Conservation (phyloP, 805 yeast genomes). For the Wickerhamomyces rabaulensis region DNA sequence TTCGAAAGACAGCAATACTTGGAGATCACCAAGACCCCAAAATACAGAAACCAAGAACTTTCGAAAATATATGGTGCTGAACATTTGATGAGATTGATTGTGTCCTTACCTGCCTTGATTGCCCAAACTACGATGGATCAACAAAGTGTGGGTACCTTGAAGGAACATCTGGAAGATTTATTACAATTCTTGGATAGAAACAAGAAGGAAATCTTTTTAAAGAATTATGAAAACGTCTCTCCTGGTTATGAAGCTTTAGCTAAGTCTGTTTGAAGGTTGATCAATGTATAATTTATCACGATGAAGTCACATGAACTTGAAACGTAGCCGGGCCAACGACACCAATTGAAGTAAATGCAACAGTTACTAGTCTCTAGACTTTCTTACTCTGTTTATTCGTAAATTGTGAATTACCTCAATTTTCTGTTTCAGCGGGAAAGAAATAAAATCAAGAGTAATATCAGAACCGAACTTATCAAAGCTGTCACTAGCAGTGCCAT, state of each 20-base stretch:
- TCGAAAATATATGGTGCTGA: conserved; percentile 69
- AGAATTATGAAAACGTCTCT: conserved; percentile 44
- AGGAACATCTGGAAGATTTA: conserved; percentile 49
- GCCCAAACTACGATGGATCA: conserved; percentile 76
- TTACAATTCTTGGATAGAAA: conserved; percentile 46
- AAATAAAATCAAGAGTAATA: too few relatives aligned
- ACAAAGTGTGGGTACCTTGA: conserved; percentile 54
- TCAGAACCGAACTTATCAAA: too few relatives aligned
- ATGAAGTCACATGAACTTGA: too few relatives aligned
- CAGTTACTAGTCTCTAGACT: too few relatives aligned
- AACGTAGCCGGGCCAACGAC: too few relatives aligned
- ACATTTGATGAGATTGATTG: conserved; percentile 73
- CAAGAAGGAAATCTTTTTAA: conserved; percentile 30
- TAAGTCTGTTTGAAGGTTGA: conserved; percentile 12
- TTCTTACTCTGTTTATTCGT: too few relatives aligned
- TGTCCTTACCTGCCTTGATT: conserved; percentile 78
- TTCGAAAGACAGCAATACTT: conserved; percentile 74
- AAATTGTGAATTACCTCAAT: too few relatives aligned
- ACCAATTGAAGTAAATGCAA: too few relatives aligned
- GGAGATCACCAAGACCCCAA: conserved; percentile 36
- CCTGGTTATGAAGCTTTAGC: conserved; percentile 41
- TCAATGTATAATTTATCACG: too few relatives aligned
- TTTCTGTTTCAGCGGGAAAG: too few relatives aligned
- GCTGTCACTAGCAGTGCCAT: too few relatives aligned
- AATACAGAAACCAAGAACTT: conserved; percentile 29